Evolutionary conservation across 2,329 filamentous ascomycete species (phyloP).

Genomic region (Septoria petroselini): DNA sequence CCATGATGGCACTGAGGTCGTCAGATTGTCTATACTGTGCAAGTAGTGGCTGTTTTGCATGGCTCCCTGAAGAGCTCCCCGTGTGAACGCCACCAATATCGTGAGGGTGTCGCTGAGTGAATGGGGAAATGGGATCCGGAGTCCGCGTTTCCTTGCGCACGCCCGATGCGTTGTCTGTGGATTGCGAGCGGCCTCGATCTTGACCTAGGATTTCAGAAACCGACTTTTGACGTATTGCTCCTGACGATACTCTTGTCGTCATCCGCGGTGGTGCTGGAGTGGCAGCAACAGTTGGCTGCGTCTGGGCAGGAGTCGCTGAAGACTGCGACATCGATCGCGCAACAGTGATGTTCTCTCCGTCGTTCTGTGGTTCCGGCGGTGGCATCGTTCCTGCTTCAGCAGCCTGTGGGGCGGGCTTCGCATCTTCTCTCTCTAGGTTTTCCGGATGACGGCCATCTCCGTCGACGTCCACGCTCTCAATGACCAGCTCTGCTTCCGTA

Average conservation of each 20-base stretch:
- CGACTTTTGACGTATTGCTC: conserved; percentile 67
- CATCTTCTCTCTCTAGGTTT: conserved; percentile 7
- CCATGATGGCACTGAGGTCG: conserved; percentile 20
- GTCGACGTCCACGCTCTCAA: conserved; percentile 25
- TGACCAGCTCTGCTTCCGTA: conserved; percentile 30
- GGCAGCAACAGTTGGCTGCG: conserved; percentile 15
- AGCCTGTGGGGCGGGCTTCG: conserved; percentile 23
- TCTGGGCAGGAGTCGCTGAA: conserved; percentile 28
- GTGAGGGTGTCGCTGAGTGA: conserved; percentile 43
- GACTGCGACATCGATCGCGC: conserved; percentile 18
- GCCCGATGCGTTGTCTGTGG: conserved; percentile 10
- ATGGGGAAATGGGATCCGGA: conserved; percentile 36
- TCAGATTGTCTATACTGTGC: conserved; percentile 13
- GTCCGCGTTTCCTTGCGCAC: conserved; percentile 15
- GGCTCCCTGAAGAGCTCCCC: too few relatives aligned
- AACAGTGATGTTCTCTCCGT: conserved; percentile 31
- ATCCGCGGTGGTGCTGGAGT: conserved; percentile 47
- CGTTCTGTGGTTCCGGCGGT: conserved; percentile 13
- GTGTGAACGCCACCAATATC: background rate
- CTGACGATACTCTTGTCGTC: conserved; percentile 67
- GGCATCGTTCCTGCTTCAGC: background rate
- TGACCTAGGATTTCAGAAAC: conserved; percentile 69
- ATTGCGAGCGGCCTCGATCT: conserved; percentile 47
- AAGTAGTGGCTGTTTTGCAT: conserved; percentile 1
- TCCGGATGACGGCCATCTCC: background rate